Percentiles rank a stretch among this genome's conserved stretches.
These are phyloP conservation scores for Verticillium longisporum DNA, from an alignment of 2,329 filamentous ascomycete genomes.

Conservation along the genomic window DNA sequence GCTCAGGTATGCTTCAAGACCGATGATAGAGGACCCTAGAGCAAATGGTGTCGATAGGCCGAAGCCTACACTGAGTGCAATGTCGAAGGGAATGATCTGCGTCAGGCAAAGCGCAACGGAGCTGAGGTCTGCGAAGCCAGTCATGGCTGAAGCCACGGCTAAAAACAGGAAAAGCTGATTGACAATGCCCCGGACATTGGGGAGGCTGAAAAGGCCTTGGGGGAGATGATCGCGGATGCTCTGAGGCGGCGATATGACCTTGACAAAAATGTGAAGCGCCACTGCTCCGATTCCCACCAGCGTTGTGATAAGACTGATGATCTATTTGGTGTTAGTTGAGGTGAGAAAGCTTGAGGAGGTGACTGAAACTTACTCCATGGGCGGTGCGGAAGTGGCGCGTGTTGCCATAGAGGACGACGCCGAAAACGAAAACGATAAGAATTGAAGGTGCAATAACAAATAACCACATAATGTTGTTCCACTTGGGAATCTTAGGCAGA, in stretches of 20 bases:
- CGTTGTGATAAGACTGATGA: conserved; percentile 19
- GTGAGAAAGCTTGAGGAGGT: neutral
- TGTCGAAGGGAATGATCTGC: conserved; percentile 18
- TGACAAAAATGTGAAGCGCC: conserved; percentile 16
- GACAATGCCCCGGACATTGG: conserved; percentile 10
- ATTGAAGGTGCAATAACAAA: conserved; percentile 17
- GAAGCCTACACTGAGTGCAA: conserved; percentile 17
- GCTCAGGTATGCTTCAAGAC: conserved; percentile 12
- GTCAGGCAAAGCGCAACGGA: conserved; percentile 19
- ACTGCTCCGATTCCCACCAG: conserved; percentile 17
- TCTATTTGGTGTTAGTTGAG: conserved; percentile 10
- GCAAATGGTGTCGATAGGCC: conserved; percentile 14
- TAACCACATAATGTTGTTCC: conserved; percentile 18
- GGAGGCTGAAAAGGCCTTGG: neutral
- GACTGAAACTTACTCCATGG: conserved; percentile 18
- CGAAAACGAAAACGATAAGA: conserved; percentile 18
- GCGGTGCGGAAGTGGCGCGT: conserved; percentile 18
- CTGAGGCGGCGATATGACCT: conserved; percentile 5
- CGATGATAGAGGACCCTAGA: conserved; percentile 14
- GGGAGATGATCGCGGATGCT: neutral
- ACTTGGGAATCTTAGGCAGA: conserved; percentile 16
- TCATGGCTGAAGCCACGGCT: conserved; percentile 13
- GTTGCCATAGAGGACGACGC: conserved; percentile 14
- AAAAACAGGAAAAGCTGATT: conserved; percentile 20
- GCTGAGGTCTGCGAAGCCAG: conserved; percentile 21